Percentiles rank a stretch among this genome's conserved stretches.
Conservation (phyloP, 2,329 filamentous ascomycete genomes). For the Neophaeococcomyces aloes region DNA sequence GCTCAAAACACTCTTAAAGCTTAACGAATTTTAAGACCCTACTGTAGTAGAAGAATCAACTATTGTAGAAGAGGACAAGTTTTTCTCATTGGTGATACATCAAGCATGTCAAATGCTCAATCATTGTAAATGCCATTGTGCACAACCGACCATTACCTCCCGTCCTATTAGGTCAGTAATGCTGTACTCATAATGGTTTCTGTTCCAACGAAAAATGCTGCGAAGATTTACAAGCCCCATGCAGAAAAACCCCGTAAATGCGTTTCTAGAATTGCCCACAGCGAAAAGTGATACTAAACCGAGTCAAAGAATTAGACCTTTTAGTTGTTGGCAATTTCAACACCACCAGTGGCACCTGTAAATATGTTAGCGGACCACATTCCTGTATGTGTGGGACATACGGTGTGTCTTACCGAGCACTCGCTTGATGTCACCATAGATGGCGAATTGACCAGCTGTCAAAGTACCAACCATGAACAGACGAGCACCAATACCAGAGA, state of each 20-base stretch:
- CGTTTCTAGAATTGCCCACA: constrained; percentile 1
- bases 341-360: constrained; percentile 62
- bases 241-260: constrained; percentile 4
- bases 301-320: constrained; percentile 5
- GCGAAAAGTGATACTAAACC: not conserved
- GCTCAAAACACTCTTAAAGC: not conserved
- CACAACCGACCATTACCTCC: not conserved
- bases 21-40: not conserved
- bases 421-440: constrained; percentile 57
- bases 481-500: constrained; percentile 71
- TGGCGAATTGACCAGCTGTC: constrained; percentile 75
- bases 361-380: constrained; percentile 48
- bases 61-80: not conserved
- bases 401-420: constrained; percentile 19
- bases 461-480: constrained; percentile 65
- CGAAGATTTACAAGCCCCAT: not conserved
- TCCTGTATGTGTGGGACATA: constrained; percentile 1
- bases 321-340: constrained; percentile 52
- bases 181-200: not conserved
- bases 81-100: constrained; percentile 6
- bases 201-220: not conserved
- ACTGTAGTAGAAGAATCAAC: not conserved
- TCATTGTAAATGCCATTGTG: not conserved
- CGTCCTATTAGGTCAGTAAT: not conserved
- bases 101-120: not conserved